phyloP scores from a whole-genome alignment of 2,329 filamentous ascomycete species.

The Microdochium trichocladiopsis region DNA sequence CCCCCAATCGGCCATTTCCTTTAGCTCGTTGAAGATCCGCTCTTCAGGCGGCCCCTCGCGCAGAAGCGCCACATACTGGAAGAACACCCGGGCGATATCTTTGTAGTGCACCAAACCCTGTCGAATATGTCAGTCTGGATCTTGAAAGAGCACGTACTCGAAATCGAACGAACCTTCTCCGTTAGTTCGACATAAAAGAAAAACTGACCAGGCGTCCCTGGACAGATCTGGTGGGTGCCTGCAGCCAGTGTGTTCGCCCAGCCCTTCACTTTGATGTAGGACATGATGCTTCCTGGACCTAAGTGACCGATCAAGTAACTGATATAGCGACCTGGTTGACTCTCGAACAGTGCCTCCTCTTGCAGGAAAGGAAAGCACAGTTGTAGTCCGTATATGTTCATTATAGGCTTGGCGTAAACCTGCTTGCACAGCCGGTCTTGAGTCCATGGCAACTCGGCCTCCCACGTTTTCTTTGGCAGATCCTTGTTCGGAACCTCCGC shows the following conservation, averaged over 20 bases:
- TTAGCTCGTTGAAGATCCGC: conserved; percentile 93
- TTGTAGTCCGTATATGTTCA: conserved; percentile 75
- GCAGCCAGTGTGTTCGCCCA: conserved; percentile 82
- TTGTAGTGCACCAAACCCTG: conserved; percentile 70
- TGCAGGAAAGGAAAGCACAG: conserved; percentile 81
- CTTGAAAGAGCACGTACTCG: not conserved
- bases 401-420: conserved; percentile 84
- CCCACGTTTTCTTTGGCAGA: conserved; percentile 53
- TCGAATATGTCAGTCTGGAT: conserved; percentile 7
- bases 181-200: conserved; percentile 74
- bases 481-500: conserved; percentile 76
- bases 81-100: conserved; percentile 76
- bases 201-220: conserved; percentile 71
- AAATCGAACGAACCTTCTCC: conserved; percentile 52
- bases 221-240: conserved; percentile 68
- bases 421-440: conserved; percentile 52
- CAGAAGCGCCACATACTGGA: conserved; percentile 86
- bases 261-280: conserved; percentile 82
- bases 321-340: conserved; percentile 78
- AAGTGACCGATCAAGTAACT: conserved; percentile 89
- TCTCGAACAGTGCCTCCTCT: conserved; percentile 71
- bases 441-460: conserved; percentile 40
- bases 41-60: conserved; percentile 73
- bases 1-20: conserved; percentile 82
- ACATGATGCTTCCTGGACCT: conserved; percentile 84